These are phyloP conservation scores for Leccinum fibrillosum DNA, from an alignment of 768 basidiomycete species.

Conservation along the genomic window DNA sequence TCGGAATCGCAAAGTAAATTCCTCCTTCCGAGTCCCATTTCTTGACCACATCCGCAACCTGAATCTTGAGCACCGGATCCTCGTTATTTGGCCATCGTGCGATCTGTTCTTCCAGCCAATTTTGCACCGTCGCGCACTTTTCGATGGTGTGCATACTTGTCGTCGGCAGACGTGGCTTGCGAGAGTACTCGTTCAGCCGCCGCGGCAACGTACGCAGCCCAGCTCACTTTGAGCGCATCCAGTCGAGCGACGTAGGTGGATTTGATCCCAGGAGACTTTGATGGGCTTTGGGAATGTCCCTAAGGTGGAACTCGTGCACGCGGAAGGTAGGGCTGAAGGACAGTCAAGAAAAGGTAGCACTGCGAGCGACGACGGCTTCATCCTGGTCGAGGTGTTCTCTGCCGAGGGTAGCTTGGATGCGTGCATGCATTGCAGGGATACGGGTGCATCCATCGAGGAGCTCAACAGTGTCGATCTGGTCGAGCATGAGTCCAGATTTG, in stretches of 20 bases:
- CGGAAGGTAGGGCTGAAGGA: conserved; percentile 97
- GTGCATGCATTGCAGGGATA: conserved; percentile 85
- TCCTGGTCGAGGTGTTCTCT: conserved; percentile 88
- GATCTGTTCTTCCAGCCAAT: conserved; percentile 90
- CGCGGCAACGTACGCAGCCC: conserved; percentile 69
- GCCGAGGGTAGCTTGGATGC: conserved; percentile 78
- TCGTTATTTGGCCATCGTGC: conserved; percentile 81
- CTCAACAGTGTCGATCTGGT: conserved; percentile 76
- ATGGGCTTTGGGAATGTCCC: too few species aligned
- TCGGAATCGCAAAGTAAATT: conserved; percentile 84
- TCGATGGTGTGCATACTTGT: conserved; percentile 87
- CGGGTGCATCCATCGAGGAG: conserved; percentile 92
- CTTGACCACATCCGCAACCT: conserved; percentile 77
- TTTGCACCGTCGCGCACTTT: conserved; percentile 63
- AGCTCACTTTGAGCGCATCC: conserved; percentile 72
- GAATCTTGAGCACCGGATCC: conserved; percentile 69
- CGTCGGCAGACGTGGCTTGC: conserved; percentile 80
- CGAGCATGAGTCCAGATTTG: too few species aligned
- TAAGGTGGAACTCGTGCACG: conserved; percentile 81
- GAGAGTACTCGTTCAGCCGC: conserved; percentile 62
- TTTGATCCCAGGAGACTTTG: too few species aligned
- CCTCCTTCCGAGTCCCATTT: conserved; percentile 70
- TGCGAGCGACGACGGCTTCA: conserved; percentile 85
- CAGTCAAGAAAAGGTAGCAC: conserved; percentile 94
- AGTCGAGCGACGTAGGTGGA: conserved; percentile 44